Evolutionary conservation across 2,329 filamentous ascomycete genomes (phyloP), one percentile per base, ranked within the genome.

Genomic region (Fusarium staphyleae): DNA sequence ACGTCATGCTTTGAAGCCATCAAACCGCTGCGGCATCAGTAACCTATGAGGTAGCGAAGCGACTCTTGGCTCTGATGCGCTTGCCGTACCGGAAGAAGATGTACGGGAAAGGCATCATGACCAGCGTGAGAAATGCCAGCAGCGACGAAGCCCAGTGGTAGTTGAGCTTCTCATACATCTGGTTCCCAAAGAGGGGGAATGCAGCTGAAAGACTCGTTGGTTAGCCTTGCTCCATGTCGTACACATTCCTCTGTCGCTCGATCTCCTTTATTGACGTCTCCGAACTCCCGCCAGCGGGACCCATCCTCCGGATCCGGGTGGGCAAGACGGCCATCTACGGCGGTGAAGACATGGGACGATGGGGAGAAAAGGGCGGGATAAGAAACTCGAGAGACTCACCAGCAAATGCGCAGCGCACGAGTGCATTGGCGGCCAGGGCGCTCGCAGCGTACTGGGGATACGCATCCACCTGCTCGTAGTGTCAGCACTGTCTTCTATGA

Each of bases 341-440:
- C 44, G 43, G 55, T 54, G 52, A 48, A 43, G 48, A 24, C 16
- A 39, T 32, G 33, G 36, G 39, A 39, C 26, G 16, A 22, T 40
- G 36, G 52, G 12, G 40, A n/a, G 41, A 36, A 39, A 28, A 40
- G 42, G 32, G 47, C 16, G 18, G 30, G 30, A 42, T 9, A 44
- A 29, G 6, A 34, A 37, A 50, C 37, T 19, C 22, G 22, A 24
- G 29, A 30, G 37, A 73, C 81, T 74, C 67, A 83, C 81, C 80
- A 54, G 88, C 92, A 77, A 96, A 95, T 15, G 81, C 79, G 60
- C 87, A 91, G 46, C 93, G 83, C 51, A 89, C 83, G 70, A 95
- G 90, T 39, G 87, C 88, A 67, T 96, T 95, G 36, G 91, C 91
- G 11, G 92, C 91, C 72, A 96, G 80, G 4, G 91, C 91, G 52